Percentiles rank a stretch among this genome's conserved stretches.
Conservation (phyloP, 371 early-diverging fungal genomes). For the Nematocida ironsii region DNA sequence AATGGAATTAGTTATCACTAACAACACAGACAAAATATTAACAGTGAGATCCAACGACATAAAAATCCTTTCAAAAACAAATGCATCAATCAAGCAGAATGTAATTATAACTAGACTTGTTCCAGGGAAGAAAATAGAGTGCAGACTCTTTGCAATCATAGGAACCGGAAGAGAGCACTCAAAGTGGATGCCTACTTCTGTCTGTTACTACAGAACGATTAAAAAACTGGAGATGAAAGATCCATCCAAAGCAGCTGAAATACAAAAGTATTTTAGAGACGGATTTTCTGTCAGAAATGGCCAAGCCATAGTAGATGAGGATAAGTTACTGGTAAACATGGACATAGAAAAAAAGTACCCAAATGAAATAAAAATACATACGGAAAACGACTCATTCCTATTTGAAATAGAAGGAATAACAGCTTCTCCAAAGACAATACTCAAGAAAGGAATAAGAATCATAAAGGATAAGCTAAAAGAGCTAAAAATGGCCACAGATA, state of each 20-base stretch:
- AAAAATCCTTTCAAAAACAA: slow-evolving; percentile 4
- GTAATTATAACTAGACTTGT: slow-evolving; percentile 88
- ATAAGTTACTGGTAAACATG: slow-evolving; percentile 32
- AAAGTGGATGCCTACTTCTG: slow-evolving; percentile 47
- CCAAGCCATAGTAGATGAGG: slow-evolving; percentile 5
- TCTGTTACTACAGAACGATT: slow-evolving; percentile 42
- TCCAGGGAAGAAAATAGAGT: slow-evolving; percentile 83
- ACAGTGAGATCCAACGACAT: slow-evolving; percentile 36
- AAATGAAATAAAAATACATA: slow-evolving; percentile 6
- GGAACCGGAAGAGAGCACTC: slow-evolving; percentile 73
- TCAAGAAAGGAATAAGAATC: slow-evolving; percentile 2
- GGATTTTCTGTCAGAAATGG: slow-evolving; percentile 2
- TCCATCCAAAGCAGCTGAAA: background rate
- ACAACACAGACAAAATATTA: slow-evolving; percentile 1
- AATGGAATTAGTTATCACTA: slow-evolving; percentile 22
- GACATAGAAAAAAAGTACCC: slow-evolving; percentile 36
- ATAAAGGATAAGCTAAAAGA: slow-evolving; percentile 23
- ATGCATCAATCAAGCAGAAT: slow-evolving; percentile 76
- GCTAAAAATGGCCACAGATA: slow-evolving; percentile 8
- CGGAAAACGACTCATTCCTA: slow-evolving; percentile 8
- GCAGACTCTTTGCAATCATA: slow-evolving; percentile 83
- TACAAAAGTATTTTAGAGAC: slow-evolving; percentile 42
- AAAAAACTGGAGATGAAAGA: slow-evolving; percentile 20
- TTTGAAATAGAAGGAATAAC: slow-evolving; percentile 48
- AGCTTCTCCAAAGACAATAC: slow-evolving; percentile 3